These are phyloP conservation scores for Rhypophila decipiens DNA, from an alignment of 495 filamentous ascomycete species.

Conservation along the genomic window DNA sequence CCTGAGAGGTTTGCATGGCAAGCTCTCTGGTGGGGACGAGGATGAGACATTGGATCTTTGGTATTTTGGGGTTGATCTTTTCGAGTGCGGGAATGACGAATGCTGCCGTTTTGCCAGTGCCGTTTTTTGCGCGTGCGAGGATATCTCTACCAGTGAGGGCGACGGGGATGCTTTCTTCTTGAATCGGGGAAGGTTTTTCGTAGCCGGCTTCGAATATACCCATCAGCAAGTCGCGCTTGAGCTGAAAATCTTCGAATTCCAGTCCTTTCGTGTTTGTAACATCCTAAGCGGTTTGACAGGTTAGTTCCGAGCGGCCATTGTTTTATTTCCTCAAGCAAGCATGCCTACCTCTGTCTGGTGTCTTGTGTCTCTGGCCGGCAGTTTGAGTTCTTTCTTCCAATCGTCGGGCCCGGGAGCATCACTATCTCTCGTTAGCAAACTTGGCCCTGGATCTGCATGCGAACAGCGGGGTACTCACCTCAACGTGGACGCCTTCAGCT, in stretches of 20 bases:
- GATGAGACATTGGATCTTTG: slow-evolving; percentile 92
- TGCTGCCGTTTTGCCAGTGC: slow-evolving; percentile 95
- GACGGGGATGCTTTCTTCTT: slow-evolving; percentile 98
- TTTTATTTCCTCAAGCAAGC: not conserved
- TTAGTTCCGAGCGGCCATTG: not conserved
- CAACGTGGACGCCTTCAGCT: slow-evolving; percentile 66
- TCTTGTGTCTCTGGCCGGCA: slow-evolving; percentile 76
- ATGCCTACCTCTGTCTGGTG: slow-evolving; percentile 83
- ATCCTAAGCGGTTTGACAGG: too few species aligned
- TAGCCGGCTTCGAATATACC: slow-evolving; percentile 98
- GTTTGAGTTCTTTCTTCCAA: slow-evolving; percentile 74
- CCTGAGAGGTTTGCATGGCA: slow-evolving; percentile 97
- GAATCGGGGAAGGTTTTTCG: slow-evolving; percentile 96
- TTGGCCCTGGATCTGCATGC: not conserved
- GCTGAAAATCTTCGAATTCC: slow-evolving; percentile 93
- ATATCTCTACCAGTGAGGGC: slow-evolving; percentile 93
- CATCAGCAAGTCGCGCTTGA: slow-evolving; percentile 94
- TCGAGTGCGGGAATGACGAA: slow-evolving; percentile 96
- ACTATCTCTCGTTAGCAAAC: slow-evolving; percentile 16
- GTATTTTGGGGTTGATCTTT: slow-evolving; percentile 90
- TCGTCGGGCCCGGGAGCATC: slow-evolving; percentile 53
- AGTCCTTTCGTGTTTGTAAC: slow-evolving; percentile 95
- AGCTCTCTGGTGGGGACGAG: slow-evolving; percentile 95
- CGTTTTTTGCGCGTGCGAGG: slow-evolving; percentile 94
- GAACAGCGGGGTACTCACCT: slow-evolving; percentile 42